These are phyloP conservation scores for Salvia rosmarinus DNA, from an alignment of 257 asterid species.

Conservation along the genomic window DNA sequence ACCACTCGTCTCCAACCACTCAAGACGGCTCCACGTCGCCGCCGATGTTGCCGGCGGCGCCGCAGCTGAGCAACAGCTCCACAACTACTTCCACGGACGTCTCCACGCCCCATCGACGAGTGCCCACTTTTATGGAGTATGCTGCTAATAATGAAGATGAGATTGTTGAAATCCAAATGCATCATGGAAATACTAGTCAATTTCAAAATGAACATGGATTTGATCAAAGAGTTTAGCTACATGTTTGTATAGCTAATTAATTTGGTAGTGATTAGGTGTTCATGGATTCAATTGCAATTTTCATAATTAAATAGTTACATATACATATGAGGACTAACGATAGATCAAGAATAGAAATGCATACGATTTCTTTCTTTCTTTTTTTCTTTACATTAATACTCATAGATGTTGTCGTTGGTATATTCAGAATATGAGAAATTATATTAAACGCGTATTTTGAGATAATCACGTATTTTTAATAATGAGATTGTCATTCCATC, in stretches of 20 bases:
- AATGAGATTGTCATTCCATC: too few species aligned
- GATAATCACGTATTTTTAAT: too few species aligned
- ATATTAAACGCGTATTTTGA: too few species aligned
- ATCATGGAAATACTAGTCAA: neutral
- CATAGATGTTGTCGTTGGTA: too few species aligned
- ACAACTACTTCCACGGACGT: slow-evolving; percentile 3
- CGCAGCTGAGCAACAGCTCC: neutral
- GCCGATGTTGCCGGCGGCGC: too few species aligned
- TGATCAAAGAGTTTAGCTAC: neutral
- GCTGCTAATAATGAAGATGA: neutral
- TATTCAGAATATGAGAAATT: too few species aligned
- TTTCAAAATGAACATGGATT: neutral
- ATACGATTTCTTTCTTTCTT: too few species aligned
- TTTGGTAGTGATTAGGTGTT: neutral
- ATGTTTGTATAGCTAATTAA: neutral
- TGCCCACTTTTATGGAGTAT: slow-evolving; percentile 11
- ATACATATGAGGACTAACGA: neutral
- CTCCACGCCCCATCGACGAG: slow-evolving; percentile 15
- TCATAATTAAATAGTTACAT: neutral
- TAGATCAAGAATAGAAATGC: too few species aligned
- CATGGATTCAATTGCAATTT: neutral
- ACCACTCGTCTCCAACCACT: neutral
- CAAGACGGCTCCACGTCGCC: slow-evolving; percentile 15
- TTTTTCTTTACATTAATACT: too few species aligned
- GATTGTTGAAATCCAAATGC: neutral